A percentile compares a stretch with the other conserved stretches of the same genome.
Evolutionary conservation across 2,329 filamentous ascomycete species (phyloP).

Genomic region (Periglandula ipomoeae): DNA sequence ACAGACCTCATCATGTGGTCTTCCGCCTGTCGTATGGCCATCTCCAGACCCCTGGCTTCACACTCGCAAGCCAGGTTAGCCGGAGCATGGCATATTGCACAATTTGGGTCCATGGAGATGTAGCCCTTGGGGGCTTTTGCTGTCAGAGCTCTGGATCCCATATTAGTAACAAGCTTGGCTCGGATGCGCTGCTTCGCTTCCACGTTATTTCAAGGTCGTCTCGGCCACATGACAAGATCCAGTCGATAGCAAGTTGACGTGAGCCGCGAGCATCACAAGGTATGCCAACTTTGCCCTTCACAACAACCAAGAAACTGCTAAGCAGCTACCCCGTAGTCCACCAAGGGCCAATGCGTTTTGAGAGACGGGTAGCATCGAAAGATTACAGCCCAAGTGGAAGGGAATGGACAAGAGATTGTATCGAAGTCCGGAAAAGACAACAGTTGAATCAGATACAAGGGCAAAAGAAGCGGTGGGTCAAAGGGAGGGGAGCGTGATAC

Average conservation of each 20-base stretch:
- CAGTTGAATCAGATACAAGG: neutral
- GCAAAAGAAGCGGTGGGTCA: neutral
- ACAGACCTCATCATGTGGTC: constrained; percentile 52
- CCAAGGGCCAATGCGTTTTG: neutral
- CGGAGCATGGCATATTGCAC: constrained; percentile 55
- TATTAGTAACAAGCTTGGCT: constrained; percentile 30
- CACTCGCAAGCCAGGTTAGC: constrained; percentile 53
- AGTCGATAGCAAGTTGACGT: neutral
- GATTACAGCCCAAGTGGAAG: neutral
- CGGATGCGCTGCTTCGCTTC: neutral
- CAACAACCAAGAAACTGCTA: neutral
- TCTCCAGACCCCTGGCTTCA: constrained; percentile 55
- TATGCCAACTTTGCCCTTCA: neutral
- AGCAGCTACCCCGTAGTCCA: neutral
- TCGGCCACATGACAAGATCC: neutral
- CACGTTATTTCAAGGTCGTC: neutral
- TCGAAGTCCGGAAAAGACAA: neutral
- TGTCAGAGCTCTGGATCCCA: constrained; percentile 40
- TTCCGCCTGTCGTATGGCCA: constrained; percentile 55
- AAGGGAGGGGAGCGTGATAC: neutral
- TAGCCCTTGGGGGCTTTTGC: constrained; percentile 32
- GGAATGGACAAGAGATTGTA: neutral
- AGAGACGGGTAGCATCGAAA: neutral
- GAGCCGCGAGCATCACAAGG: neutral
- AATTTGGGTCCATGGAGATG: constrained; percentile 60